Conservation (phyloP, 306 rosid genomes). For the Glycine soja region DNA sequence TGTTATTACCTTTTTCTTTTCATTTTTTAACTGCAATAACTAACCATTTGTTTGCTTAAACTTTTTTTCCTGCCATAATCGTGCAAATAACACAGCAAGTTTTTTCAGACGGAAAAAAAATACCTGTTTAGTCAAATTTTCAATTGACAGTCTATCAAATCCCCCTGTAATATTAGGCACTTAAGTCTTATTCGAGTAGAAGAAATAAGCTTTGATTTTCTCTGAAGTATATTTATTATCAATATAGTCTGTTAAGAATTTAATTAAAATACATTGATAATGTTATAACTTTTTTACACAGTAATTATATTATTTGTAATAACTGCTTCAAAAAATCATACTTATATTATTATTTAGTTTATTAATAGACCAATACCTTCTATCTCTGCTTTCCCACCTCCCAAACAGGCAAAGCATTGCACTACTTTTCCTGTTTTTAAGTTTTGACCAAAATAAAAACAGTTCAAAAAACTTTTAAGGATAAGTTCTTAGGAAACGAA, state of each 20-base stretch:
- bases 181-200: neutral
- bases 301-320: neutral
- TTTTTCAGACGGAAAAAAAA: neutral
- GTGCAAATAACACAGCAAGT: neutral
- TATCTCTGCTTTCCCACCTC: too few relatives aligned
- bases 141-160: neutral
- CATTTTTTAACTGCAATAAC: neutral
- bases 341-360: neutral
- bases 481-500: too few relatives aligned
- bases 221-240: too few relatives aligned
- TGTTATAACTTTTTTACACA: neutral
- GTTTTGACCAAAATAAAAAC: too few relatives aligned
- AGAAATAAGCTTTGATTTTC: neutral
- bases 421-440: too few relatives aligned
- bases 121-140: neutral
- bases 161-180: neutral
- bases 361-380: too few relatives aligned
- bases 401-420: too few relatives aligned
- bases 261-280: neutral
- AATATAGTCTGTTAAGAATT: neutral
- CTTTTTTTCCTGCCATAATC: neutral
- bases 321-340: neutral
- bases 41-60: neutral
- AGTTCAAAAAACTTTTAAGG: too few relatives aligned
- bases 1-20: neutral